Conservation (phyloP, 2,329 filamentous ascomycete species). For the Trichoderma pleuroti region DNA sequence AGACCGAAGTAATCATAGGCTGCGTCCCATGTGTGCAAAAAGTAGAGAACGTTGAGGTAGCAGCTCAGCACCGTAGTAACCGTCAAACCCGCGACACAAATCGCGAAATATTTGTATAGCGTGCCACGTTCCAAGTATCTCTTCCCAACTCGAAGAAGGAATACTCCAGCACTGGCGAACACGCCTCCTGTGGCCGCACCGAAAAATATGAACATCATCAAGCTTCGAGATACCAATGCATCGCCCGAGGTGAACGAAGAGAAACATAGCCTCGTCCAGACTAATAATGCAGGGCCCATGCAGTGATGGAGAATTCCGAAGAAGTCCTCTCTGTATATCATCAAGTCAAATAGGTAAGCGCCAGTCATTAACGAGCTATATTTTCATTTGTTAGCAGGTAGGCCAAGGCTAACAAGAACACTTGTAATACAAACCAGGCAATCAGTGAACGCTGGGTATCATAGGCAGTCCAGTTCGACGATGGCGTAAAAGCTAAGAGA, state of each 20-base stretch:
- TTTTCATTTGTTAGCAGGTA: not conserved
- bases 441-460: not conserved
- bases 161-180: not conserved
- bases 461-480: not conserved
- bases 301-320: not conserved
- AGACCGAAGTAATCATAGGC: slow-evolving; percentile 7
- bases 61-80: not conserved
- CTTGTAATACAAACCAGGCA: not conserved
- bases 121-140: not conserved
- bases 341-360: not conserved
- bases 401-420: not conserved
- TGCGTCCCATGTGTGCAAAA: not conserved
- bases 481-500: not conserved
- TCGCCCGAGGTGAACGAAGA: not conserved
- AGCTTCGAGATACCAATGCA: not conserved
- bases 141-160: slow-evolving; percentile 8
- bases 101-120: not conserved
- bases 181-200: not conserved
- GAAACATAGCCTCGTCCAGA: not conserved
- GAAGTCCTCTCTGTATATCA: slow-evolving; percentile 1
- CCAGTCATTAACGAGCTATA: slow-evolving; percentile 1
- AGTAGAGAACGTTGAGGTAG: slow-evolving; percentile 9
- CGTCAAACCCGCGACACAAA: not conserved
- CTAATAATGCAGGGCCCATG: not conserved
- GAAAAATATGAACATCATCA: slow-evolving; percentile 12